Evolutionary conservation across 495 filamentous ascomycete genomes (phyloP), one percentile per base, ranked within the genome.

Genomic region (Penicillium daleae): DNA sequence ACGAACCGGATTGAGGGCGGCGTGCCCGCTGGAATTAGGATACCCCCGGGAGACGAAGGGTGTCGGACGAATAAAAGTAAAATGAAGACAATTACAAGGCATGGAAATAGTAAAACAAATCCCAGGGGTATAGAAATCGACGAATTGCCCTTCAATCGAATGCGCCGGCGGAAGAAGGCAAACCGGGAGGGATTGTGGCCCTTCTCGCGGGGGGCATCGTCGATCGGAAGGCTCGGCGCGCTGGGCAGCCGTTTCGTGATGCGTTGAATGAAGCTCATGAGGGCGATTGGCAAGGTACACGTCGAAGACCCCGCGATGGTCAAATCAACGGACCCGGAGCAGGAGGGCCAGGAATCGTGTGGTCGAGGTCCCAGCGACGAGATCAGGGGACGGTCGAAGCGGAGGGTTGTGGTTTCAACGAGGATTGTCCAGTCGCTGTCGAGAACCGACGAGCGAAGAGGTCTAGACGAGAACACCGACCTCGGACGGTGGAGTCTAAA

Each of bases 41-140:
- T 92, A 24, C 89, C 85, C 50, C 87, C 92, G 54, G 90, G 86
- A 56, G 90, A 90, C 61, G 92, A 86, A 57, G 93, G 92, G 82
- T 97, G 92, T 71, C 90, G 87, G 66, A 96, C 86, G 76, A 99
- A 92, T 61, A 99, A 86, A 65, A 97, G 79, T 39, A 97, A 76
- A 78, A 99, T 94, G 72, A 97, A 82, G 66, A 97, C 83, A 76
- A 98, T 86, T 67, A 97, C 91, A 77, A 96, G 88, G 74, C 89
- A 87, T 64, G 95, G 95, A 78, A 97, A 97, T 70, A 97, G 80
- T 62, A 98, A 83, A 66, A 99, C 92, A 71, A 96, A 88, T 64
- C 94, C 94, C 51, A 98, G 81, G 37, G 95, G 95, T 76, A 99
- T 89, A 53, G 95, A 96, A 78, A 97, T 89, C 67, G 89, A 91